A percentile compares a stretch with the other conserved stretches of the same genome.
These are phyloP conservation scores for Verticillium nubilum DNA, from an alignment of 2,329 filamentous ascomycete species.

Conservation along the genomic window DNA sequence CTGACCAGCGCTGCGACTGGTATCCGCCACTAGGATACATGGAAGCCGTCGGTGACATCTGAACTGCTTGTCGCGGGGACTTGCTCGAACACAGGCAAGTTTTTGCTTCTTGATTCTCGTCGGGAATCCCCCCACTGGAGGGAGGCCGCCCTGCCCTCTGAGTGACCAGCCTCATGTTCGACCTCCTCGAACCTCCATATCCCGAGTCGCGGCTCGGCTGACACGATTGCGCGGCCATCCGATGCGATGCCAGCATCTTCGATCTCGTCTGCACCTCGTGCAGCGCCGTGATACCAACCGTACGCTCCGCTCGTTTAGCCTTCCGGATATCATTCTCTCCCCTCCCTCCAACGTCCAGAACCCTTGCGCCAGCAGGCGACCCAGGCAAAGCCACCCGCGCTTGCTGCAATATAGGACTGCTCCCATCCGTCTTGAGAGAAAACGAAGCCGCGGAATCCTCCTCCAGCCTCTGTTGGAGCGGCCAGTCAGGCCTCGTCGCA, in stretches of 20 bases:
- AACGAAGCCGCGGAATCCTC: background rate
- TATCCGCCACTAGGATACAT: too few species aligned
- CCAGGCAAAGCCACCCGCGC: conserved; percentile 9
- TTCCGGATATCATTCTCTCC: background rate
- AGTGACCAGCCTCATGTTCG: background rate
- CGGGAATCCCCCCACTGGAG: background rate
- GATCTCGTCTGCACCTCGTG: background rate
- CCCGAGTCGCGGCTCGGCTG: background rate
- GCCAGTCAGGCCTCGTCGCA: conserved; percentile 5
- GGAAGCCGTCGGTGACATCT: too few species aligned
- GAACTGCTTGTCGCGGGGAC: too few species aligned
- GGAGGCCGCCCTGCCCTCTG: background rate
- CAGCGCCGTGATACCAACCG: background rate
- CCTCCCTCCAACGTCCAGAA: conserved; percentile 6
- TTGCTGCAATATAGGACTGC: conserved; percentile 3
- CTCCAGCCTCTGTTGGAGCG: background rate
- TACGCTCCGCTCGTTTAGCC: background rate
- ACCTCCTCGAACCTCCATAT: background rate
- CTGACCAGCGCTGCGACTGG: too few species aligned
- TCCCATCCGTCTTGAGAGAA: background rate
- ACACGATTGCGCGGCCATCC: background rate
- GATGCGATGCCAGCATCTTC: background rate
- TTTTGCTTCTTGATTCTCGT: background rate
- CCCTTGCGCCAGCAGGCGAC: conserved; percentile 4
- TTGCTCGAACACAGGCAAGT: too few species aligned